Evolutionary conservation across 345 rosid genomes (phyloP).

Genomic region (Rhodamnia rubescens): DNA sequence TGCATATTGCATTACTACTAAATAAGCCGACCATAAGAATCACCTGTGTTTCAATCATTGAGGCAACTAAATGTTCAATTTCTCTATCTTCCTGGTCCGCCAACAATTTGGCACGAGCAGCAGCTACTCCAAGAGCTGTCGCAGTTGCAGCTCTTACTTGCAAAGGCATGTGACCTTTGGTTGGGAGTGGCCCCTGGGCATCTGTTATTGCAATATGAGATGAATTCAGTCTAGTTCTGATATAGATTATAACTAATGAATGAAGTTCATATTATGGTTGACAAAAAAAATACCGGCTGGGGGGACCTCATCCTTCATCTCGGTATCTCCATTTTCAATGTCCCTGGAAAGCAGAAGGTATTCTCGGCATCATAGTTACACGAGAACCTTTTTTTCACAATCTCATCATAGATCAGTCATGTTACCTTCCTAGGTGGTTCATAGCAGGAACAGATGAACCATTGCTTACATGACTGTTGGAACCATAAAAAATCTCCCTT

Average conservation of each 20-base stretch:
- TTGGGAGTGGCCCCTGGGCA: conserved; percentile 14
- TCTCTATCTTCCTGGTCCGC: conserved; percentile 85
- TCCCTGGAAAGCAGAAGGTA: conserved; percentile 23
- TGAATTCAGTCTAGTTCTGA: not conserved
- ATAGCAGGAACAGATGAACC: not conserved
- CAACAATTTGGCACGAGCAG: conserved; percentile 71
- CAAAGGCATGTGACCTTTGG: conserved; percentile 42
- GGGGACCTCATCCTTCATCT: conserved; percentile 19
- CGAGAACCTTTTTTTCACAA: not conserved
- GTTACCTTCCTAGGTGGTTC: not conserved
- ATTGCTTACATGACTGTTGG: conserved; percentile 7
- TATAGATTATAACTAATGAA: not conserved
- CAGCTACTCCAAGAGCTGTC: conserved; percentile 72
- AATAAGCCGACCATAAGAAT: not conserved
- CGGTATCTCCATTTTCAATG: conserved; percentile 23
- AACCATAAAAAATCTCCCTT: conserved; percentile 47
- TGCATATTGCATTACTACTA: not conserved
- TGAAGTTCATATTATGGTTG: not conserved
- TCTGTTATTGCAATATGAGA: conserved; percentile 21
- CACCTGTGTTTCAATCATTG: conserved; percentile 66
- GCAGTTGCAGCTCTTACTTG: conserved; percentile 66
- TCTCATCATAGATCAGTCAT: not conserved
- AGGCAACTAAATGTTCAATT: conserved; percentile 51
- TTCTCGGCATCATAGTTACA: not conserved
- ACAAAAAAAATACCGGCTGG: not conserved